Evolutionary conservation across 768 basidiomycete species (phyloP).

Genomic region (Vararia minispora): DNA sequence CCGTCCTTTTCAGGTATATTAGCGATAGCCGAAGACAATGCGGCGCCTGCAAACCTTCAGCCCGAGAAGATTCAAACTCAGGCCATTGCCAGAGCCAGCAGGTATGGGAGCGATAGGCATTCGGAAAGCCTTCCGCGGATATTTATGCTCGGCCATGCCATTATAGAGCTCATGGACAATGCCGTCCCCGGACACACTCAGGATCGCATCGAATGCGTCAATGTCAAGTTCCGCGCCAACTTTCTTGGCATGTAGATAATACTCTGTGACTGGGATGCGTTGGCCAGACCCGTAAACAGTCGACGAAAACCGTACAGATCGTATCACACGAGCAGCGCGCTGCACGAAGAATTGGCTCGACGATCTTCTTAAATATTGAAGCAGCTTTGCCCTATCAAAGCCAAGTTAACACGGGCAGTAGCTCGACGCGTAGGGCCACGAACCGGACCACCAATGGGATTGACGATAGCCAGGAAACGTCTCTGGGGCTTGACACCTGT

Average conservation of each 20-base stretch:
- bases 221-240: slow-evolving; percentile 46
- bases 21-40: not conserved
- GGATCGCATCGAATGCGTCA: slow-evolving; percentile 53
- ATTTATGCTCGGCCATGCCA: slow-evolving; percentile 58
- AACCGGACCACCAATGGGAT: slow-evolving; percentile 73
- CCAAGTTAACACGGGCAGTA: slow-evolving; percentile 4
- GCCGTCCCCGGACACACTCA: slow-evolving; percentile 77
- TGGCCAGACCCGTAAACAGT: not conserved
- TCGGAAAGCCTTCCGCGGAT: slow-evolving; percentile 47
- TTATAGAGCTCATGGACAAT: slow-evolving; percentile 77
- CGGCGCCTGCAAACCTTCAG: slow-evolving; percentile 31
- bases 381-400: slow-evolving; percentile 47
- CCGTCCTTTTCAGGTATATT: slow-evolving; percentile 35
- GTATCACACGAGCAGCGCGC: slow-evolving; percentile 56
- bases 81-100: slow-evolving; percentile 73
- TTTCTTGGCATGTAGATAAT: slow-evolving; percentile 53
- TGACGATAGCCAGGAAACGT: slow-evolving; percentile 59
- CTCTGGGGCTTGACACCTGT: slow-evolving; percentile 44
- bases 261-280: slow-evolving; percentile 43
- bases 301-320: slow-evolving; percentile 38
- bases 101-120: slow-evolving; percentile 73
- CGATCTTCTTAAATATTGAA: slow-evolving; percentile 38
- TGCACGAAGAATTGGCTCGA: slow-evolving; percentile 63
- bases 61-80: slow-evolving; percentile 68
- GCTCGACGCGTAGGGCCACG: slow-evolving; percentile 16